Evolutionary conservation across 345 rosid genomes (phyloP).

Genomic region (Hirschfeldia incana): DNA sequence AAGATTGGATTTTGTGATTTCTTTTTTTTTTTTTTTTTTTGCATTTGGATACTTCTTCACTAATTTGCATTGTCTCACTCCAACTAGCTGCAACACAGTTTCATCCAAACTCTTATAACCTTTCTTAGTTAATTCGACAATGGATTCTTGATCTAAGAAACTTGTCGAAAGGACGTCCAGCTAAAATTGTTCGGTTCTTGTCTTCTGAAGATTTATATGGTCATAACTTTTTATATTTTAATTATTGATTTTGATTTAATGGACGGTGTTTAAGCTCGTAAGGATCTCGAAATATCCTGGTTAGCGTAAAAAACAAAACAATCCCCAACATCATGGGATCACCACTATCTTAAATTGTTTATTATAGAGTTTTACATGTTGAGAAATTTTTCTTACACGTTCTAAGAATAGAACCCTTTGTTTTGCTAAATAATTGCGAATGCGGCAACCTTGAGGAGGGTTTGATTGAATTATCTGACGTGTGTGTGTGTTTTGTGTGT

Average conservation of each 20-base stretch:
- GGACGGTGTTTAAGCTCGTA: constrained; percentile 19
- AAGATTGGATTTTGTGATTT: constrained; percentile 66
- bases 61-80: constrained; percentile 2
- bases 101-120: background rate
- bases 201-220: constrained; percentile 24
- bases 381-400: constrained; percentile 17
- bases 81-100: constrained; percentile 14
- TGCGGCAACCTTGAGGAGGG: background rate
- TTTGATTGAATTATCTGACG: constrained; percentile 20
- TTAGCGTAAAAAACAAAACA: background rate
- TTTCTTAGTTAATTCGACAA: background rate
- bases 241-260: constrained; percentile 10
- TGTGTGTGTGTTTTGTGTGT: constrained; percentile 19
- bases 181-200: constrained; percentile 27
- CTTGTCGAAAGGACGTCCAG: constrained; percentile 29
- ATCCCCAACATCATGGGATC: constrained; percentile 31
- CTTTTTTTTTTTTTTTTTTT: no score
- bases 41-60: constrained; percentile 50
- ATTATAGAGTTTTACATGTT: constrained; percentile 11
- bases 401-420: constrained; percentile 30
- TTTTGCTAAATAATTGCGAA: constrained; percentile 21
- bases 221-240: constrained; percentile 8
- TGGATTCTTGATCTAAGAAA: constrained; percentile 20
- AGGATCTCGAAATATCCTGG: constrained; percentile 32
- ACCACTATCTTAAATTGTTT: constrained; percentile 35